A percentile compares a stretch with the other conserved stretches of the same genome.
Evolutionary conservation across 441 rosid genomes (phyloP).

Genomic region (Erodium moschatum): DNA sequence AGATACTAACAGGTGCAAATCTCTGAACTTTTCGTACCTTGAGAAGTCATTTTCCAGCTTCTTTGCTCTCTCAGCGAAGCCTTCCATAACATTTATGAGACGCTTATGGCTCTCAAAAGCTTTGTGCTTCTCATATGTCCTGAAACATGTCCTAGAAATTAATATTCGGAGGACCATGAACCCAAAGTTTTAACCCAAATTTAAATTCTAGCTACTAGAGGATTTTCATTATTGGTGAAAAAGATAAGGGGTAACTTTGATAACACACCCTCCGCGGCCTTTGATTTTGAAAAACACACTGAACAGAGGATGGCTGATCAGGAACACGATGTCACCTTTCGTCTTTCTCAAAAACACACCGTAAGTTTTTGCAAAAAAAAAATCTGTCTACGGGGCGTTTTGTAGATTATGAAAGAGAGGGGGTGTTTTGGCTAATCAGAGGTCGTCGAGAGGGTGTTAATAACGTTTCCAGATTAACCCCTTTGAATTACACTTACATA

Average conservation of each 20-base stretch:
- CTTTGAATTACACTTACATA: conserved; percentile 29
- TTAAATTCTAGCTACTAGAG: not conserved
- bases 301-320: too few relatives aligned
- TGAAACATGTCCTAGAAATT: conserved; percentile 20
- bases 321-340: too few relatives aligned
- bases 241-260: too few relatives aligned
- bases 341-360: too few relatives aligned
- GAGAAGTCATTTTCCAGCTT: conserved; percentile 48
- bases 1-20: not conserved
- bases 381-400: not conserved
- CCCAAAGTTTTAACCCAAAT: not conserved
- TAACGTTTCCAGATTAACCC: not conserved
- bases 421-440: too few relatives aligned
- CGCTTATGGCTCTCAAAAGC: conserved; percentile 30
- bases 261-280: too few relatives aligned
- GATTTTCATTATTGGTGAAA: not conserved
- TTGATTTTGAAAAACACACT: too few relatives aligned
- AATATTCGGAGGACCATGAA: conserved; percentile 2
- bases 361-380: too few relatives aligned
- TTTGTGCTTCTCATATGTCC: conserved; percentile 34
- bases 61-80: conserved; percentile 42
- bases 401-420: too few relatives aligned
- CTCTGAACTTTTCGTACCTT: conserved; percentile 32
- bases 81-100: conserved; percentile 45
- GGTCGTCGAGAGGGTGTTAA: too few relatives aligned